phyloP scores from a whole-genome alignment of 148 eudicot genomes.

The Rhododendron kiyosumense region DNA sequence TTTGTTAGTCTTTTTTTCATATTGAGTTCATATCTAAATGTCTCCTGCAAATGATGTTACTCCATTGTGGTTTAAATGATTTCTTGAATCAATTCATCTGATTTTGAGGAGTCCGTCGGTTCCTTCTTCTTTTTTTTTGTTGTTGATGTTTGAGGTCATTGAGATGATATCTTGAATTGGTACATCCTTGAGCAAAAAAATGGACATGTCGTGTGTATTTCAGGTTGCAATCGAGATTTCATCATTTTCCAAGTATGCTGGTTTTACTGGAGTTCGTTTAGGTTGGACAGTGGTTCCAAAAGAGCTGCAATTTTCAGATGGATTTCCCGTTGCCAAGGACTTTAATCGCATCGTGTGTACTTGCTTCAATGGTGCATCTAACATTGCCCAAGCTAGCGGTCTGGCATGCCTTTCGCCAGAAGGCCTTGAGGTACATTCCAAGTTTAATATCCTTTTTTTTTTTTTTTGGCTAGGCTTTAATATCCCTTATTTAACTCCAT shows the following conservation, averaged over 20 bases:
- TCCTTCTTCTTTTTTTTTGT: not conserved
- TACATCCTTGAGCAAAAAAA: not conserved
- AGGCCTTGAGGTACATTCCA: conserved; percentile 48
- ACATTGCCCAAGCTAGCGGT: conserved; percentile 58
- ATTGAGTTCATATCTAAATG: not conserved
- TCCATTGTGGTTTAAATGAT: not conserved
- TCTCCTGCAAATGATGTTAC: not conserved
- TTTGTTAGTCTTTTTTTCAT: not conserved
- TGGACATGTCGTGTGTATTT: too few relatives aligned
- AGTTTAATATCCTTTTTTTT: not conserved
- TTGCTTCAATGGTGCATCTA: conserved; percentile 52
- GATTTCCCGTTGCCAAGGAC: conserved; percentile 47
- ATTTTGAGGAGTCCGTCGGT: not conserved
- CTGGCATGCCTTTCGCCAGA: conserved; percentile 63
- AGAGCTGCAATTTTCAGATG: conserved; percentile 55
- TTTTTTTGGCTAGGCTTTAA: not conserved
- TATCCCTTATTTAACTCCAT: not conserved
- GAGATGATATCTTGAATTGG: not conserved
- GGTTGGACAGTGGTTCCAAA: conserved; percentile 97
- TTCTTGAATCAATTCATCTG: not conserved
- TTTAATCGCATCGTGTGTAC: conserved; percentile 49
- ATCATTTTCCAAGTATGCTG: conserved; percentile 6
- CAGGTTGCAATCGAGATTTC: too few relatives aligned
- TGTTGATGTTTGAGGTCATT: not conserved
- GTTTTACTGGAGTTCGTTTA: conserved; percentile 84